Evolutionary conservation across 169 alveolate species (phyloP), one percentile per base, ranked within the genome.

Genomic region (Eimeria acervulina): DNA sequence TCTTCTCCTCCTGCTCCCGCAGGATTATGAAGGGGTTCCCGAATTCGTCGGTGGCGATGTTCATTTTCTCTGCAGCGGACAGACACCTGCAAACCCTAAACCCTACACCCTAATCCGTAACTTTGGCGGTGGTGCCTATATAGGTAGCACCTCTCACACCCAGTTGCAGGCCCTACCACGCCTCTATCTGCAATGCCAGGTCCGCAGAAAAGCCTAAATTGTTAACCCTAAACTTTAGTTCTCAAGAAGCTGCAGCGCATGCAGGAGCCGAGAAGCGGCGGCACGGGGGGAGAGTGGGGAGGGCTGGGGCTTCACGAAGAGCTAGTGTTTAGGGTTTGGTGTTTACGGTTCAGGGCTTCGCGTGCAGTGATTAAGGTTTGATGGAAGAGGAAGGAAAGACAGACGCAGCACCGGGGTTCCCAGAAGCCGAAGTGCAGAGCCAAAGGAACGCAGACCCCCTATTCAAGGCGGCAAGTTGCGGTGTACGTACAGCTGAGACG

Each of bases 1-100:
- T 98, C 97, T 99, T 99, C 96, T 98, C 99, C 40, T 98, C 99
- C 98, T 99, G 99, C 95, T 99, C 99, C 95, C 99, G 99, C 94
- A 99, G 97, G 74, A 99, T 98, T 47, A 99, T 99, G 97, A 99
- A 99, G 81, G 99, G 99, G 95, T 99, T 98, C 40, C 99, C 99
- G 98, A 97, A 99, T 96, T 99, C 99, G 97, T 99, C 99, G 44
- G 99, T 98, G 90, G 99, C 99, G 94, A 99, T 76, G 28, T 89
- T 96, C 97, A 96, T 96, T 85, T 95, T 84, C 92, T 28, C 92
- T 84, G 92, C 23, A 55, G 66, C 21, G 61, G 5, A 70, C 95
- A 90, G 68, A 90, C 95, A 89, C 38, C 61, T 23, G 47, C 83
- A 80, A 47, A 42, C 63, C 36, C 40, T 63, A 74, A 28, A 31